Percentiles rank a stretch among this genome's conserved stretches.
Conservation (phyloP, 768 basidiomycete species). For the Boletus rubescentipes region DNA sequence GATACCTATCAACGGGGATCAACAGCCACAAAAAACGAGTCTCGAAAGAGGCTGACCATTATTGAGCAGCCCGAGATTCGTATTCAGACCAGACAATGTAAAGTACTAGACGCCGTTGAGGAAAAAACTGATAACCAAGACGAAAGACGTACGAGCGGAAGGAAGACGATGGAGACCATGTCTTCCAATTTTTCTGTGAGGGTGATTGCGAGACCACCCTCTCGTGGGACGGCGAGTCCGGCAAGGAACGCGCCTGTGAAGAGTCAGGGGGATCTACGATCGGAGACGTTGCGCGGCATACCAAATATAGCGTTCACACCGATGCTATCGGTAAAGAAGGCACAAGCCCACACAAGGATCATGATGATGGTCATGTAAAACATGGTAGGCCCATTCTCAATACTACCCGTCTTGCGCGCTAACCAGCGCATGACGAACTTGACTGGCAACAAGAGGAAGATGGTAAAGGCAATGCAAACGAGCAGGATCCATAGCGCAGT, state of each 20-base stretch:
- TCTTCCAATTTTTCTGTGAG: conserved; percentile 98
- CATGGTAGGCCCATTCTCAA: conserved; percentile 79
- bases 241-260: conserved; percentile 72
- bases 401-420: conserved; percentile 75
- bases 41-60: conserved; percentile 45
- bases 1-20: conserved; percentile 42
- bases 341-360: conserved; percentile 76
- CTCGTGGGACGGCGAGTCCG: conserved; percentile 80
- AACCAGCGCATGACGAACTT: conserved; percentile 65
- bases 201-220: conserved; percentile 81
- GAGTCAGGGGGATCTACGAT: background rate
- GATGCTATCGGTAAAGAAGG: conserved; percentile 92
- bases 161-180: conserved; percentile 85
- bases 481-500: conserved; percentile 86
- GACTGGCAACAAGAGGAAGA: conserved; percentile 72
- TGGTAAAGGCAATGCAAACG: conserved; percentile 73
- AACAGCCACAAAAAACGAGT: background rate
- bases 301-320: conserved; percentile 93
- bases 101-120: conserved; percentile 65
- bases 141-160: conserved; percentile 61
- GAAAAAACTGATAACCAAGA: background rate
- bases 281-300: conserved; percentile 17
- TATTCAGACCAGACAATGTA: conserved; percentile 86
- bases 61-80: conserved; percentile 82
- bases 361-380: conserved; percentile 88